Evolutionary conservation across 306 rosid species (phyloP), one percentile per base, ranked within the genome.

Genomic region (Hippophae gyantsensis): DNA sequence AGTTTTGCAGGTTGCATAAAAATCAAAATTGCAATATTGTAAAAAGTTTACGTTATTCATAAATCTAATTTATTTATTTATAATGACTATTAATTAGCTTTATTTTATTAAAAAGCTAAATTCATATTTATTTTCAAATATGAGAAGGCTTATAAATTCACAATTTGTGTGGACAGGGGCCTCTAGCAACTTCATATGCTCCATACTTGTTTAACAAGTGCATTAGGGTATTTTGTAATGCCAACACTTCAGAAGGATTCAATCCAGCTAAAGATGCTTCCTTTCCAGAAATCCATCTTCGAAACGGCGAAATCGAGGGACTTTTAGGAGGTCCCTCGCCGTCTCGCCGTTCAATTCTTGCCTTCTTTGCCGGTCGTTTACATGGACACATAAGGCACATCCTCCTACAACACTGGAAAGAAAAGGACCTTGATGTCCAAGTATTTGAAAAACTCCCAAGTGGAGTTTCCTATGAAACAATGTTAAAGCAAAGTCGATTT

Each of bases 201-300:
- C 78, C 76, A 2, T 13, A 57, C 59, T 48, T 79, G 18, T 68
- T 48, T 70, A 70, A 68, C 13, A 74, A 61, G 62, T 79, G 78
- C 76, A 68, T 79, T 3, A 79, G 78, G 52, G 78, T 69, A 8
- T n/a, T 75, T 45, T 75, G 84, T 44, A 79, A 79, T 12, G 81
- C 81, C 13, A 75, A 79, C 58, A 66, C 77, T 26, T 71, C 78
- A 0, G 78, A 79, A 71, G 84, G 80, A 13, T 72, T 79, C 59
- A 61, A 9, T 32, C 84, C 84, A 2, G 64, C 78, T 7, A 72
- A 72, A 58, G 84, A 79, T 11, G 76, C 56, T 26, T 79, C 84
- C 5, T 79, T 68, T 40, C 84, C 80, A 1, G 80, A 79, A 65
- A 75, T 79, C 54, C 63, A 74, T 58, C 77, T 74, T 52, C 25